A percentile compares a stretch with the other conserved stretches of the same genome.
These are phyloP conservation scores for Wickerhamomyces pijperi DNA, from an alignment of 805 yeast species.

Conservation along the genomic window DNA sequence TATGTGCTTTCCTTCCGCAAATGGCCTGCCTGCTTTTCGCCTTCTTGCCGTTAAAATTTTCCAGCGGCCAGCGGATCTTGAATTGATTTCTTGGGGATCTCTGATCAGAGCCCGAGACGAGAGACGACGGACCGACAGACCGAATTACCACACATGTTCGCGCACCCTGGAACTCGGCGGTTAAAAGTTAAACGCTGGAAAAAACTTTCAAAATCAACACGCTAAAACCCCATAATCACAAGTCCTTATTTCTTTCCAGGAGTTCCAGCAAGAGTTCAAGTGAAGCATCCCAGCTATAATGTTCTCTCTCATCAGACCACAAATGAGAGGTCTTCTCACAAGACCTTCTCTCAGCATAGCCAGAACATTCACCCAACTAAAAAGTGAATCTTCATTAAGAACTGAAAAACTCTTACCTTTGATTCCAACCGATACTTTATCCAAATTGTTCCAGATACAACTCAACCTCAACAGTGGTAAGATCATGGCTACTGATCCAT, in stretches of 20 bases:
- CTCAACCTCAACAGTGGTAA: neutral
- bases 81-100: too few relatives aligned
- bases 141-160: neutral
- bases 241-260: too few relatives aligned
- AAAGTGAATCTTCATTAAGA: neutral
- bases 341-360: neutral
- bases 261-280: too few relatives aligned
- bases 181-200: neutral
- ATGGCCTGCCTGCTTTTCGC: neutral
- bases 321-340: neutral
- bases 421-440: neutral
- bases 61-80: neutral
- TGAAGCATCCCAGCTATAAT: too few relatives aligned
- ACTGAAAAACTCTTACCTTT: neutral
- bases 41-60: neutral
- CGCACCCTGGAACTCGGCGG: neutral
- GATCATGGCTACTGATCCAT: neutral
- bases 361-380: neutral
- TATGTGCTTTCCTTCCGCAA: neutral
- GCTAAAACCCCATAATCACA: too few relatives aligned
- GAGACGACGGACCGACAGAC: too few relatives aligned
- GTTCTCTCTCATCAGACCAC: neutral
- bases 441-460: neutral
- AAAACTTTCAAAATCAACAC: too few relatives aligned
- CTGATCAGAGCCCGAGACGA: too few relatives aligned